Base-by-base conservation (phyloP, 1,284 basidiomycete genomes). In the Ustilago curta region DNA sequence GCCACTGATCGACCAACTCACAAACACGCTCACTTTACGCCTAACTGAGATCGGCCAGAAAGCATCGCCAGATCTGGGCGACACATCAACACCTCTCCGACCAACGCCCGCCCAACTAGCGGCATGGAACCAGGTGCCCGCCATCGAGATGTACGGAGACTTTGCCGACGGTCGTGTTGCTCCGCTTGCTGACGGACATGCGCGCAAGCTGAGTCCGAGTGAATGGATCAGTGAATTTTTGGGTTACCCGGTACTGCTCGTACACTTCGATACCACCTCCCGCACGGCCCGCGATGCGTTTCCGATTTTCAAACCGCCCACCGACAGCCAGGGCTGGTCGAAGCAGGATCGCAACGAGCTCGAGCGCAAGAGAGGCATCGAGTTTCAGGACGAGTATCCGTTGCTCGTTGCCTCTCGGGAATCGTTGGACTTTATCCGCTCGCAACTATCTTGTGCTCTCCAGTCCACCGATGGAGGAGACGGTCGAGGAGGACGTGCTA, bases 331-430 rank as follows among this genome's bases (percentile, higher is more conserved):
- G 2, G 4, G 25, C 0, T 67, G 62, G 71, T 50, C 50, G 0
- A 18, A 8, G 2, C 0, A 0, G 1, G 70, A 73, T 40, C 31
- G 42, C 2, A 23, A 18, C 1, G 73, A 73, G 50, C 37, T 81
- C 14, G 14, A 70, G 12, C 56, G 66, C 3, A 61, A 55, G 29
- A 62, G 70, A 12, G 72, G 72, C 0, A 66, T 81, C 32, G 78
- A 79, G 40, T 81, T 80, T 32, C 76, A 78, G 40, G 78, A 81
- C 52, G 76, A 78, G 32, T 81, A 81, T 47, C 79, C 79, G 3
- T 69, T 81, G 0, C 64, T 80, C 4, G 59, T 81, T 18, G 62
- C 79, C 6, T 78, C 72, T 14, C 27, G 42, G 5, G 78, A 77
- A 48, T 70, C 65, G 11, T 59, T 81, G 2, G 39, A 42, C 1